phyloP scores from a whole-genome alignment of 1,139 yeast genomes.

The Suhomyces bribrorum region DNA sequence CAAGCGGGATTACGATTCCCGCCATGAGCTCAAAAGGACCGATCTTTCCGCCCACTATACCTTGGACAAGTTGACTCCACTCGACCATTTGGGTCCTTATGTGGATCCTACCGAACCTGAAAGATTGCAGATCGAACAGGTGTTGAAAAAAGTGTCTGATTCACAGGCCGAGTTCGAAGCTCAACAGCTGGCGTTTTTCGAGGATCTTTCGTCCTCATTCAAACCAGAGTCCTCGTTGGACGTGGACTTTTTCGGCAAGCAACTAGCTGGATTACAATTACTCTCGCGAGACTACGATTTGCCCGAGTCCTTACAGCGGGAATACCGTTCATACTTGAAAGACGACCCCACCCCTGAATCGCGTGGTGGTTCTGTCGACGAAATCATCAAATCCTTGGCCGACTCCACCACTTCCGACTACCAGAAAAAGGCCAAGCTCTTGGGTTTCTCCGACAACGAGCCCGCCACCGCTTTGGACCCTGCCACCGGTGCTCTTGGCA shows the following conservation, averaged over 20 bases:
- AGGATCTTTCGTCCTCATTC: constrained; percentile 13
- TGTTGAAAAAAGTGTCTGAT: constrained; percentile 32
- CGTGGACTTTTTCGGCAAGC: constrained; percentile 57
- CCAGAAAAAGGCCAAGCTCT: constrained; percentile 29
- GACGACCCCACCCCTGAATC: constrained; percentile 5
- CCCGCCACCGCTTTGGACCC: constrained; percentile 23
- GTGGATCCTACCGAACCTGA: constrained; percentile 16
- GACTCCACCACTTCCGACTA: constrained; percentile 17
- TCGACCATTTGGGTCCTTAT: constrained; percentile 4
- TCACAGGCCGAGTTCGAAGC: constrained; percentile 28
- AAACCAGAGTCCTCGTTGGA: constrained; percentile 34
- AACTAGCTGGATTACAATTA: constrained; percentile 73
- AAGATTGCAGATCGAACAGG: constrained; percentile 31
- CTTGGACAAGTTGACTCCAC: constrained; percentile 2
- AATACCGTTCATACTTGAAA: constrained; percentile 13
- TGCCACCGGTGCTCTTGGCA: constrained; percentile 35
- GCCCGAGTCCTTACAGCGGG: constrained; percentile 50
- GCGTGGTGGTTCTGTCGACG: constrained; percentile 5
- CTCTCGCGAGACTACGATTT: constrained; percentile 77
- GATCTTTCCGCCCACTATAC: constrained; percentile 7
- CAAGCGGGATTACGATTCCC: constrained; percentile 13
- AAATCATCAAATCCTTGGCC: constrained; percentile 6
- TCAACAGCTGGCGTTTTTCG: constrained; percentile 28
- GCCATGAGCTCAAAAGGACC: constrained; percentile 7
- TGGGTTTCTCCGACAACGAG: constrained; percentile 34